Base-by-base conservation (phyloP, 129 eudicot genomes). In the Centella asiatica region DNA sequence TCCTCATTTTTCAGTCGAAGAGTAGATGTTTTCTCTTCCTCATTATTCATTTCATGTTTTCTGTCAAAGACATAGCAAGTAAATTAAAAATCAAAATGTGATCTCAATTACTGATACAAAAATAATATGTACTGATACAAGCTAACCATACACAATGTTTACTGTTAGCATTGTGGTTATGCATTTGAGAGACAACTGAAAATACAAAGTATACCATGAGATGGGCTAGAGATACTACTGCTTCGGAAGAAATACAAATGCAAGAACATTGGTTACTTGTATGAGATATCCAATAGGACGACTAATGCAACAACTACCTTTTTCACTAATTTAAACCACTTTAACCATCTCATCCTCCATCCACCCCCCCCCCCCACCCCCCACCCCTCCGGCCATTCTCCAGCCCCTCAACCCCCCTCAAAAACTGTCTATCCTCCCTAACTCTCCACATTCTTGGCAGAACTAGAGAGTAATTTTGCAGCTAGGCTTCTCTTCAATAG, bases 1-100 rank as follows among this genome's bases (percentile, higher is more conserved):
- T 84, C 83, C 42, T 77, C 76, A 36, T 76, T 74, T 62, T 82
- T 84, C 9, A 85, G 84, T 57, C 78, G 85, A 74, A 84, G 77
- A 48, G 18, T 71, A 14, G 84, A 72, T n/a, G 85, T 53, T 2
- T 69, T 83, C 19, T 59, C 76, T 44, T 68, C 69, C 60, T 66
- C 77, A 11, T 67, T 69, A 24, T 65, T 66, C 28, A 37, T 68
- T 40, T 67, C 69, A 33, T 71, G 65, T 60, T 44, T 47, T 71
- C 98, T 92, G 77, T 19, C 32, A 66, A 44, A 63, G 33, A 51
- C 31, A 4, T 5, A 34, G 26, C 15, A 17, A 33, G 25, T 4
- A 61, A 26, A n/a, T 10, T 61, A 17, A 1, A 24, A 23, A 32
- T 45, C 1, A 11, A 17, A 28, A 55, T 5, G 1, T 1, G n/a